phyloP scores from a whole-genome alignment of 805 yeast genomes.

The Metschnikowia matae region DNA sequence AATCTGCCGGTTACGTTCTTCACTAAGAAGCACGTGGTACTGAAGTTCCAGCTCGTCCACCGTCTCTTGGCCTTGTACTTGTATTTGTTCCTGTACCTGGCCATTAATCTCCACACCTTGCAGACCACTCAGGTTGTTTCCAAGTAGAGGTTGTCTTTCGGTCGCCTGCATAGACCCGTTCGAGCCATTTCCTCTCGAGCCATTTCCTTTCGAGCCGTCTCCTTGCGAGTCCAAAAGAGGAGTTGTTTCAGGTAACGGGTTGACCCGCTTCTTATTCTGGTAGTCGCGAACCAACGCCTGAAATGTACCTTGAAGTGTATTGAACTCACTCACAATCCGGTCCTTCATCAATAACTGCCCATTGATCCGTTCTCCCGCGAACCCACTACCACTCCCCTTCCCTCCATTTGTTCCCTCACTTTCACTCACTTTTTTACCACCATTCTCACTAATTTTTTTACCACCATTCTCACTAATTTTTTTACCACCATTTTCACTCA shows the following conservation, averaged over 20 bases:
- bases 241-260: slow-evolving; percentile 16
- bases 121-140: too few relatives aligned
- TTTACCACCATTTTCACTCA: background rate
- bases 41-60: slow-evolving; percentile 52
- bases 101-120: too few relatives aligned
- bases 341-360: slow-evolving; percentile 44
- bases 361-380: slow-evolving; percentile 12
- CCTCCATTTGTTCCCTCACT: background rate
- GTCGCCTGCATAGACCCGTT: background rate
- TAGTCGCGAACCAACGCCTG: slow-evolving; percentile 43
- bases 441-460: background rate
- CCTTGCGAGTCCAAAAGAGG: background rate
- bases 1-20: slow-evolving; percentile 73
- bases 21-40: slow-evolving; percentile 59
- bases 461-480: background rate
- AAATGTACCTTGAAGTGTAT: slow-evolving; percentile 45
- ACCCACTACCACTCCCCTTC: too few relatives aligned
- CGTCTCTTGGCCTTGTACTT: slow-evolving; percentile 32
- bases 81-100: slow-evolving; percentile 16
- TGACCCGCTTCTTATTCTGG: slow-evolving; percentile 41
- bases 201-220: background rate
- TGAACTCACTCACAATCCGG: slow-evolving; percentile 54
- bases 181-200: too few relatives aligned
- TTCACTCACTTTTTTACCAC: slow-evolving; percentile 7
- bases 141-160: too few relatives aligned